These are phyloP conservation scores for Starmerella bombi DNA, from an alignment of 805 yeast genomes.

Conservation along the genomic window DNA sequence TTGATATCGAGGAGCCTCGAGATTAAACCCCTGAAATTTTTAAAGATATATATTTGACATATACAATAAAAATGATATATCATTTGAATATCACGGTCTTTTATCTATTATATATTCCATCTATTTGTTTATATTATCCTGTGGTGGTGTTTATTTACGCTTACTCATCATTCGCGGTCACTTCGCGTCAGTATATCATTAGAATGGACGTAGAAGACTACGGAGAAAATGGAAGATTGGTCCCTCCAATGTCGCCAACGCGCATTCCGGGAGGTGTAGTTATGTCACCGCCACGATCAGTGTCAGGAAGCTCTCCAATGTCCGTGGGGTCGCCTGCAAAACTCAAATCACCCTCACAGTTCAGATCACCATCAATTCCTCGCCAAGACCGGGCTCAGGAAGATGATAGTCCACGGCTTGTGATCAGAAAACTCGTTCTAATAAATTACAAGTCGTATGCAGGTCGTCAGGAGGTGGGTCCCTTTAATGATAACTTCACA, in stretches of 20 bases:
- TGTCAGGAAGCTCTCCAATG: not conserved
- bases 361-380: conserved; percentile 1
- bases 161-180: not conserved
- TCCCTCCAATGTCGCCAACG: not conserved
- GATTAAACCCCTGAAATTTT: not conserved
- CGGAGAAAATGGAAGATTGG: not conserved
- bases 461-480: conserved; percentile 85
- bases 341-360: not conserved
- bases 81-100: not conserved
- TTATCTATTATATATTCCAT: no score
- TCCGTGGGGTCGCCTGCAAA: not conserved
- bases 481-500: conserved; percentile 82
- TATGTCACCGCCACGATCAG: not conserved
- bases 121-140: no score
- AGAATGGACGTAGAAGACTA: not conserved
- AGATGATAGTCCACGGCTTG: conserved; percentile 36
- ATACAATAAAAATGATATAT: no score
- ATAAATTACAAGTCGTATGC: conserved; percentile 92
- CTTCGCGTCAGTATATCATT: not conserved
- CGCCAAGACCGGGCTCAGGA: not conserved
- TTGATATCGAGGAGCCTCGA: conserved; percentile 7
- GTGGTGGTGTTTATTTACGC: not conserved
- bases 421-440: conserved; percentile 58
- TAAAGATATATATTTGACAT: no score
- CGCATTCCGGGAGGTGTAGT: not conserved